Conservation (phyloP, 441 rosid genomes). For the Rhodomyrtus psidioides region DNA sequence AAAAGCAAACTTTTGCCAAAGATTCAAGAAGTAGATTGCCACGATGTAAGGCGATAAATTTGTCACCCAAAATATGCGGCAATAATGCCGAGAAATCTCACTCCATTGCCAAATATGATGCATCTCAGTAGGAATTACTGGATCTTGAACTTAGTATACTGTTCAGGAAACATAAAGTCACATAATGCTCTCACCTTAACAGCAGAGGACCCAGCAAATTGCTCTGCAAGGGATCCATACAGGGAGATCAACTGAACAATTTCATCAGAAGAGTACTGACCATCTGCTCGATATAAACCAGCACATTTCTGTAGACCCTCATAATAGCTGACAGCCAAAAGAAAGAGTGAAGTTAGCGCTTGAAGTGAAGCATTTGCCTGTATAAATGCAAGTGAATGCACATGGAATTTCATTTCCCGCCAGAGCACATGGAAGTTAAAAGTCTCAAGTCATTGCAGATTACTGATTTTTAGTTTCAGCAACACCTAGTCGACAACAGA, state of each 20-base stretch:
- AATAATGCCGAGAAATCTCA: background rate
- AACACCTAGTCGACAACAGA: background rate
- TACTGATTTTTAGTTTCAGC: background rate
- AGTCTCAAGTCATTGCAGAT: background rate
- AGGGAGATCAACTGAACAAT: slow-evolving; percentile 65
- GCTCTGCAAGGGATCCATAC: slow-evolving; percentile 68
- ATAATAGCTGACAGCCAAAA: slow-evolving; percentile 56
- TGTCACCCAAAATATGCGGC: background rate
- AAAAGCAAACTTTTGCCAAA: background rate
- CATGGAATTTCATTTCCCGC: background rate
- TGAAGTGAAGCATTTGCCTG: background rate
- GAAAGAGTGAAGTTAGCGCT: background rate
- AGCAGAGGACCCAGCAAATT: slow-evolving; percentile 91
- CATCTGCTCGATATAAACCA: slow-evolving; percentile 51
- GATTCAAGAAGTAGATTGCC: background rate
- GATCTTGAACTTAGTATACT: background rate
- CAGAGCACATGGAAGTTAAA: background rate
- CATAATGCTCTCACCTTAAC: slow-evolving; percentile 58
- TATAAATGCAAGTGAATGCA: background rate
- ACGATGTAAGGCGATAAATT: background rate
- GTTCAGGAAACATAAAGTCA: background rate
- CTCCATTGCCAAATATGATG: background rate
- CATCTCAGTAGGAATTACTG: background rate
- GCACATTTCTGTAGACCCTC: slow-evolving; percentile 94
- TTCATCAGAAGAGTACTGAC: slow-evolving; percentile 61